A percentile compares a stretch with the other conserved stretches of the same genome.
Conservation (phyloP, 345 rosid species). For the Aethionema arabicum region DNA sequence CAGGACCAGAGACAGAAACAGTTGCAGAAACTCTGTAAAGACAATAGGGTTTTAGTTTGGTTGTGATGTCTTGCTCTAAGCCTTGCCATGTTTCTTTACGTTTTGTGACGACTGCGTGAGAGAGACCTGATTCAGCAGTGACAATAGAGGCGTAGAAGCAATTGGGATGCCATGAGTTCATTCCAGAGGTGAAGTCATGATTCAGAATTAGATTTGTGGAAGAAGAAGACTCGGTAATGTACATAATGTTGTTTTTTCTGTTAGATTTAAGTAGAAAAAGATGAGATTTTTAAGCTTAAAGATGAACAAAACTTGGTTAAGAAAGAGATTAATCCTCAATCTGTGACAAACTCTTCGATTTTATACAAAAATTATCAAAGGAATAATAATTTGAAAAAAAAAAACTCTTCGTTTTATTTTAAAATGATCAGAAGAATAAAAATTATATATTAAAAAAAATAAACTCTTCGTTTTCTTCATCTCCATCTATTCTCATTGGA, state of each 20-base stretch:
- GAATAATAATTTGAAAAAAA: too few species aligned
- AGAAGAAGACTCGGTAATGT: slow-evolving; percentile 48
- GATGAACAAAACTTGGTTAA: slow-evolving; percentile 21
- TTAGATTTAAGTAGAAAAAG: slow-evolving; percentile 11
- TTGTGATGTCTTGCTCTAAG: slow-evolving; percentile 85
- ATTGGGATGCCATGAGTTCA: slow-evolving; percentile 76
- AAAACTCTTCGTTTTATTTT: too few species aligned
- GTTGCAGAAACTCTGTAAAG: slow-evolving; percentile 61
- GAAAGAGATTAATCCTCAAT: too few species aligned
- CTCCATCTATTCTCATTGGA: too few species aligned
- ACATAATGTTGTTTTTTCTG: slow-evolving; percentile 35
- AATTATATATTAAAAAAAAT: too few species aligned
- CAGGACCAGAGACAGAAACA: slow-evolving; percentile 63
- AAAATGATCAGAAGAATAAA: too few species aligned
- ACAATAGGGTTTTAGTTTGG: slow-evolving; percentile 50
- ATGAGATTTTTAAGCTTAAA: slow-evolving; percentile 6
- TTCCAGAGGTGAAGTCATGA: slow-evolving; percentile 71
- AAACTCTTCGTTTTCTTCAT: too few species aligned
- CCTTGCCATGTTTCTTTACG: slow-evolving; percentile 92
- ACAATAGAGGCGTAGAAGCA: slow-evolving; percentile 66
- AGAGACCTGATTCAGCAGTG: slow-evolving; percentile 41
- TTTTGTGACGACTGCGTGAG: slow-evolving; percentile 58
- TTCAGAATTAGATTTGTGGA: slow-evolving; percentile 58
- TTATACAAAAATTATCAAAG: slow-evolving; percentile 1
- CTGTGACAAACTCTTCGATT: too few species aligned